Conservation (phyloP, 345 rosid genomes). For the Combretum micranthum region DNA sequence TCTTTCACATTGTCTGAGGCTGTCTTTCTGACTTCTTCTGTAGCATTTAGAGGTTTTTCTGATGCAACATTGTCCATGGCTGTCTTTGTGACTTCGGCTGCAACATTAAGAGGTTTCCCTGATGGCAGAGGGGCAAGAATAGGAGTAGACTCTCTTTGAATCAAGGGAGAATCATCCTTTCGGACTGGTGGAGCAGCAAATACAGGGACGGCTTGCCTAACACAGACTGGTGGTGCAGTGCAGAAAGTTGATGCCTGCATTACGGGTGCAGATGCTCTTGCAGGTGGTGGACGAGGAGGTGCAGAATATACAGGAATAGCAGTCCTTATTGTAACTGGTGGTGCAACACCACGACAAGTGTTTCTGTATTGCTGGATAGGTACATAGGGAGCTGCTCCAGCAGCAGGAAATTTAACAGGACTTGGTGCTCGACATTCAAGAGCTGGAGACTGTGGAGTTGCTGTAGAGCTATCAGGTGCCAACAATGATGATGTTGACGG, state of each 20-base stretch:
- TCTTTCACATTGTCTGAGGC: constrained; percentile 21
- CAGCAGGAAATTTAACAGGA: constrained; percentile 55
- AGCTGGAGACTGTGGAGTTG: constrained; percentile 11
- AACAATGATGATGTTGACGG: constrained; percentile 15
- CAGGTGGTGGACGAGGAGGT: constrained; percentile 51
- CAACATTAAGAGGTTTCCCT: constrained; percentile 10
- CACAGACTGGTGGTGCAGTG: constrained; percentile 63
- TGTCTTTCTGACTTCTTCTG: constrained; percentile 26
- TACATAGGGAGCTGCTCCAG: constrained; percentile 75
- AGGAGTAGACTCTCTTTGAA: constrained; percentile 28
- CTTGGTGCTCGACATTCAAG: constrained; percentile 36
- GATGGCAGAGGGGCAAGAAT: constrained; percentile 15
- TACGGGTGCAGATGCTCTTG: constrained; percentile 29
- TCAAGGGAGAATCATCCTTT: constrained; percentile 20
- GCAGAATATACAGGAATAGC: constrained; percentile 81
- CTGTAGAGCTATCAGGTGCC: constrained; percentile 17
- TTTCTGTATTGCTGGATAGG: constrained; percentile 61
- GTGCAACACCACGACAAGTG: constrained; percentile 66
- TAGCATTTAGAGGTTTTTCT: constrained; percentile 1
- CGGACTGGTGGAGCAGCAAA: constrained; percentile 45
- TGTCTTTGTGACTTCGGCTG: constrained; percentile 27
- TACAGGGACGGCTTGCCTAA: constrained; percentile 70
- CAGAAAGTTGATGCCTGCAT: constrained; percentile 34
- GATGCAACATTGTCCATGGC: constrained; percentile 8
- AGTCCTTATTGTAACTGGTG: constrained; percentile 77